phyloP scores from a whole-genome alignment of 306 rosid genomes.

The Dryas octopetala region DNA sequence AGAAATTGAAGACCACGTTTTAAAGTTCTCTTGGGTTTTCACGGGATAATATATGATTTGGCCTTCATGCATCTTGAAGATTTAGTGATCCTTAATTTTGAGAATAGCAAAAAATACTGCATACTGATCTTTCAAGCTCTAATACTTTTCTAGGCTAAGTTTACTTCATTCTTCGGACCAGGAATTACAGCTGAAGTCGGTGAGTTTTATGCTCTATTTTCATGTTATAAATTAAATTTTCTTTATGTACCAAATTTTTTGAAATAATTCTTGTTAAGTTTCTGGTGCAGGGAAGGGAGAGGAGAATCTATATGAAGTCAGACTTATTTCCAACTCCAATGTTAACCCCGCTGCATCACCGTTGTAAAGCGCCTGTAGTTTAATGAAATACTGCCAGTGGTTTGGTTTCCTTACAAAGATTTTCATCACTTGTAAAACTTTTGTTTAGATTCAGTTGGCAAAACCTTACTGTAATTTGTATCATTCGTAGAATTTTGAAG shows the following conservation, averaged over 20 bases:
- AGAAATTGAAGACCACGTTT: constrained; percentile 4
- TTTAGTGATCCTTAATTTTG: background rate
- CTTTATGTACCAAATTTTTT: background rate
- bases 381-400: constrained; percentile 29
- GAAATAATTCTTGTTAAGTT: constrained; percentile 11
- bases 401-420: constrained; percentile 30
- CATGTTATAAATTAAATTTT: background rate
- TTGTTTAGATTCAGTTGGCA: constrained; percentile 36
- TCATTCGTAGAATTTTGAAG: constrained; percentile 37
- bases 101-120: background rate
- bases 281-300: constrained; percentile 67
- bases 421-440: constrained; percentile 40
- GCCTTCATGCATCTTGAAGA: background rate
- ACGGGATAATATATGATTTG: background rate
- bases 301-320: constrained; percentile 67
- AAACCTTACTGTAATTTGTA: background rate
- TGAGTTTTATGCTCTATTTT: constrained; percentile 35
- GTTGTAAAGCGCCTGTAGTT: constrained; percentile 29
- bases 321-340: constrained; percentile 71
- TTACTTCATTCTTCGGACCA: constrained; percentile 93
- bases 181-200: constrained; percentile 93
- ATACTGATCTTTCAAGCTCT: constrained; percentile 17
- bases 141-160: constrained; percentile 60
- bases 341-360: constrained; percentile 42
- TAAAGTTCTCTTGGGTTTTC: background rate